Evolutionary conservation across 208 protist genomes (phyloP), one percentile per base, ranked within the genome.

Genomic region (Crithidia mellificae): DNA sequence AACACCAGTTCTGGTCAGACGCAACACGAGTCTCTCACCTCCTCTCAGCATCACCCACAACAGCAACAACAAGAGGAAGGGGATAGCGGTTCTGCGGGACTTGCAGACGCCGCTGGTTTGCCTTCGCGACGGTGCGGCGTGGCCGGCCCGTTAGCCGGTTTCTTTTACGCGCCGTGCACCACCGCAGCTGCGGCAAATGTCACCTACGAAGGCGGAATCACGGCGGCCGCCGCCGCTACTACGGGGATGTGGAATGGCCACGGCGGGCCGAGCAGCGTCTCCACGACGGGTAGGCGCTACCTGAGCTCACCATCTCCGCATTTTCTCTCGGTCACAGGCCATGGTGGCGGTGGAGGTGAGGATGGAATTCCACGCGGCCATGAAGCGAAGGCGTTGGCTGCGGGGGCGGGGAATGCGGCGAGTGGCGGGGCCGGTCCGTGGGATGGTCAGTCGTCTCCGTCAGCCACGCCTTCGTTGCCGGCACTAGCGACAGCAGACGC

Each of bases 81-180:
- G 46, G 20, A 27, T 5, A 27, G 46, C 17, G 46, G 46, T 5
- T 2, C 7, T 8, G 46, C 9, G n/a, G 24, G 24, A 19, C n/a
- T 5, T 4, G 61, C 27, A 30, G 30, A 38, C 34, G 34, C 34
- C 11, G 34, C 34, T 11, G 7, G 34, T 38, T 5, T 11, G 34
- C 7, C 7, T 38, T 11, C 5, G 34, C 34, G 11, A 11, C 29
- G 51, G n/a, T 15, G n/a, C n/a, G n/a, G n/a, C n/a, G n/a, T n/a
- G n/a, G n/a, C n/a, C n/a, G 55, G 29, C 11, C 17, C 29, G 11
- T 22, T 66, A 36, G 15, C 27, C 0, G 70, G 70, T 0, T 70
- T 70, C n/a, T 69, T 76, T 32, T 66, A 70, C 41, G 32, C 58
- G 2, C 55, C 55, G 0, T 76, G 44, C 70, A 54, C 70, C 34